Conservation (phyloP, 2,329 filamentous ascomycete species). For the Hypocrella siamensis region DNA sequence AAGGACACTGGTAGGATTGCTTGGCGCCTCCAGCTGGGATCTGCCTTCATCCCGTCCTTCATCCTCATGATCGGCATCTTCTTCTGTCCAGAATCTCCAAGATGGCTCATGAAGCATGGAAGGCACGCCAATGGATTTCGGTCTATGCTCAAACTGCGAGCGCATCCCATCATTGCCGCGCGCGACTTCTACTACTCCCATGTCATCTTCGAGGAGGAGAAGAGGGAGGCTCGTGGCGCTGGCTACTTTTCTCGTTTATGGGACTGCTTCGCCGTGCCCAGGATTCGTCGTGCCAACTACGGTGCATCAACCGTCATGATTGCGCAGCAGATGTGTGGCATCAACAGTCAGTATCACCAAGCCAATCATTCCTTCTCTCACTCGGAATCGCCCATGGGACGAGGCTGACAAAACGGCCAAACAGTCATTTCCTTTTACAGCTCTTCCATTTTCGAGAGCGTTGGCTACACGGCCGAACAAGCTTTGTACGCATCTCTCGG, state of each 20-base stretch:
- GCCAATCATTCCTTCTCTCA: no score
- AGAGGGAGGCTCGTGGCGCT: constrained; percentile 12
- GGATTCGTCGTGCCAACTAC: constrained; percentile 54
- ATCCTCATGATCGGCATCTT: constrained; percentile 38
- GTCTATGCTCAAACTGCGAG: constrained; percentile 30
- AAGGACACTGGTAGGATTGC: constrained; percentile 32
- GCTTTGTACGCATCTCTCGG: constrained; percentile 29
- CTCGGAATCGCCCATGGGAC: no score
- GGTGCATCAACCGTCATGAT: constrained; percentile 70
- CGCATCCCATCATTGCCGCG: constrained; percentile 36
- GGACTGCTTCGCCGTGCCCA: constrained; percentile 49
- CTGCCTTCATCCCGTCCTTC: constrained; percentile 35
- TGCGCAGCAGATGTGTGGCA: constrained; percentile 47
- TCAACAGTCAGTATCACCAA: constrained; percentile 8
- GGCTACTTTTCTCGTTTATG: constrained; percentile 17
- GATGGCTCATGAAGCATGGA: constrained; percentile 50
- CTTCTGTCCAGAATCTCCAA: constrained; percentile 44
- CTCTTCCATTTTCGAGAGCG: constrained; percentile 38
- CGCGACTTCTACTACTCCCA: constrained; percentile 36
- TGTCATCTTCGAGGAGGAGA: constrained; percentile 21
- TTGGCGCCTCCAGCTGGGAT: constrained; percentile 44
- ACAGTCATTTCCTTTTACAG: constrained; percentile 56
- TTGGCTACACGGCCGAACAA: constrained; percentile 33
- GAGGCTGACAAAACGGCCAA: not conserved
- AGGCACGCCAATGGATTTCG: constrained; percentile 39